phyloP scores from a whole-genome alignment of 139 green algal species.

The Nannochloris sp. region DNA sequence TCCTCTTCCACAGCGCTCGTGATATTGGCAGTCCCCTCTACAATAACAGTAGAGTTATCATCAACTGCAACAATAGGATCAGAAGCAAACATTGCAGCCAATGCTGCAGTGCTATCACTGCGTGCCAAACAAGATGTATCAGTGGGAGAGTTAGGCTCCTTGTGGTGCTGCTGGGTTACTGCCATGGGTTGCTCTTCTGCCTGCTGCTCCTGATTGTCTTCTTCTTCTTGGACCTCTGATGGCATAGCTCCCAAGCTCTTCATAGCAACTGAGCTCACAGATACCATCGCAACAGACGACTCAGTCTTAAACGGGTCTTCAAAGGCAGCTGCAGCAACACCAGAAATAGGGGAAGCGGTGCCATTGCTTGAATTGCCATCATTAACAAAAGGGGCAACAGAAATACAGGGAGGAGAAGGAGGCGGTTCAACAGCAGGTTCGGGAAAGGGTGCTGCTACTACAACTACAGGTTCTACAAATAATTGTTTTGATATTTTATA shows the following conservation, averaged over 20 bases:
- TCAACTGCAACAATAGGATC: background rate
- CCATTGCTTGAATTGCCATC: background rate
- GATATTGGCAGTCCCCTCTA: background rate
- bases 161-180: no score
- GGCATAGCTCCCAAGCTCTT: no score
- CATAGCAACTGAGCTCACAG: background rate
- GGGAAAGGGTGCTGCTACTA: background rate
- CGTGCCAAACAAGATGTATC: constrained; percentile 5
- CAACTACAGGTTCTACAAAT: background rate
- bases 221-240: background rate
- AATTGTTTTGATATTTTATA: background rate
- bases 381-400: background rate
- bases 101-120: constrained; percentile 4
- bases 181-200: background rate
- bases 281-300: background rate
- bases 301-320: background rate
- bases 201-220: background rate
- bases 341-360: background rate
- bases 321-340: background rate
- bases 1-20: background rate
- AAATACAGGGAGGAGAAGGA: background rate
- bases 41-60: no score
- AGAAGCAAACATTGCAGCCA: background rate
- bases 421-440: background rate
- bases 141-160: constrained; percentile 8